phyloP scores from a whole-genome alignment of 805 yeast genomes.

The Myxozyma udenii region DNA sequence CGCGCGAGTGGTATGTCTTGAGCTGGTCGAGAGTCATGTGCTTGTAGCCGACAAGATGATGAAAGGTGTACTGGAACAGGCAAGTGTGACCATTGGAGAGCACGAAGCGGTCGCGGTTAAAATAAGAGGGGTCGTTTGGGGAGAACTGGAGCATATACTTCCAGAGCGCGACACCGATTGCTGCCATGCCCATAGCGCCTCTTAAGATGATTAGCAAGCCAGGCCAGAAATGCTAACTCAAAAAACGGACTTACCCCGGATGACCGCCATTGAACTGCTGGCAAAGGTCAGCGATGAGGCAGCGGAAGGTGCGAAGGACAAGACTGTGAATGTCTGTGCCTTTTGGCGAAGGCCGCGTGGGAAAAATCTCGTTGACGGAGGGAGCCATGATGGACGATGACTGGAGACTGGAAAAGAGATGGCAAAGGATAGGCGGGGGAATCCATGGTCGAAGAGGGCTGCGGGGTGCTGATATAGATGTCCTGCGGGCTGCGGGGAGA shows the following conservation, averaged over 20 bases:
- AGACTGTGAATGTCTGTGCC: slow-evolving; percentile 11
- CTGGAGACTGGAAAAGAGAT: background rate
- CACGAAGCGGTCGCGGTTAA: slow-evolving; percentile 43
- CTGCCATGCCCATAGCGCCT: slow-evolving; percentile 19
- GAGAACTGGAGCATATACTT: slow-evolving; percentile 38
- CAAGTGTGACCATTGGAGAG: slow-evolving; percentile 42
- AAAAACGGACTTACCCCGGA: slow-evolving; percentile 6
- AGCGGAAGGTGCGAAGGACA: slow-evolving; percentile 9
- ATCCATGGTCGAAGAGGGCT: background rate
- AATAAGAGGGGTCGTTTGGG: slow-evolving; percentile 38
- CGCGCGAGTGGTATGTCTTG: slow-evolving; percentile 40
- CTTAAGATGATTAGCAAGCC: background rate
- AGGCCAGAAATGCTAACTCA: background rate
- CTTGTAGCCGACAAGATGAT: slow-evolving; percentile 41
- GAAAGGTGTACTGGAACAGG: slow-evolving; percentile 22
- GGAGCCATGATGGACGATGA: slow-evolving; percentile 9
- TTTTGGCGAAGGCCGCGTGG: slow-evolving; percentile 5
- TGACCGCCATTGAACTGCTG: slow-evolving; percentile 18
- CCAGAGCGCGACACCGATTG: slow-evolving; percentile 42
- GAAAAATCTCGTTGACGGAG: slow-evolving; percentile 2
- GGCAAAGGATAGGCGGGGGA: background rate
- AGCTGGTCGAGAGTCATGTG: slow-evolving; percentile 40
- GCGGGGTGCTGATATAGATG: background rate
- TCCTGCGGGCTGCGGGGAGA: too few relatives aligned
- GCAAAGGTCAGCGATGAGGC: slow-evolving; percentile 13